These are phyloP conservation scores for Rhizopogon vinicolor DNA, from an alignment of 768 basidiomycete species.

Conservation along the genomic window DNA sequence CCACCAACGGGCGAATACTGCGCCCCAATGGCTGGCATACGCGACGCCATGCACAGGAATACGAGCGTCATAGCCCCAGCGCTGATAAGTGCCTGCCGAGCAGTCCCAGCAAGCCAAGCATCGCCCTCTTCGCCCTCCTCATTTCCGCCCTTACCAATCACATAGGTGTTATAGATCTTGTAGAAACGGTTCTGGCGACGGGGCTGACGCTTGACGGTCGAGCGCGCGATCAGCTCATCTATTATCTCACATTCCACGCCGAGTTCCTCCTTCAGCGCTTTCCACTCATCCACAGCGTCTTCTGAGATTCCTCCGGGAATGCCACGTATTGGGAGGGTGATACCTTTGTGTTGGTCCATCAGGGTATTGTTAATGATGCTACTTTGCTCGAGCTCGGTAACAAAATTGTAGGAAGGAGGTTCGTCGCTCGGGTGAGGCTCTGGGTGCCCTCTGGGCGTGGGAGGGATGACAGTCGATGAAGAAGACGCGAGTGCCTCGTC, in stretches of 20 bases:
- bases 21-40: constrained; percentile 45
- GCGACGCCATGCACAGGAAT: constrained; percentile 47
- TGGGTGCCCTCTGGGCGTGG: constrained; percentile 55
- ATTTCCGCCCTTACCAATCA: constrained; percentile 33
- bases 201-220: constrained; percentile 28
- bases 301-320: constrained; percentile 53
- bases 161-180: constrained; percentile 81
- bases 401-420: constrained; percentile 71
- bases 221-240: constrained; percentile 59
- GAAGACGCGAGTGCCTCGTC: constrained; percentile 66
- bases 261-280: constrained; percentile 71
- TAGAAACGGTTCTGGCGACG: constrained; percentile 57
- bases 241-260: constrained; percentile 75
- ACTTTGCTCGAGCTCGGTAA: constrained; percentile 42
- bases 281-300: constrained; percentile 73
- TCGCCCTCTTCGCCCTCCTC: constrained; percentile 5
- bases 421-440: constrained; percentile 39
- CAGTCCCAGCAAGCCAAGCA: constrained; percentile 29
- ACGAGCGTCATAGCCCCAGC: constrained; percentile 60
- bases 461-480: constrained; percentile 66
- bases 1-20: constrained; percentile 58
- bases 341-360: constrained; percentile 68
- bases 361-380: constrained; percentile 53
- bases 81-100: constrained; percentile 50
- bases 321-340: constrained; percentile 38